Base-by-base conservation (phyloP, 2,329 filamentous ascomycete genomes). In the Colletotrichum limetticola region DNA sequence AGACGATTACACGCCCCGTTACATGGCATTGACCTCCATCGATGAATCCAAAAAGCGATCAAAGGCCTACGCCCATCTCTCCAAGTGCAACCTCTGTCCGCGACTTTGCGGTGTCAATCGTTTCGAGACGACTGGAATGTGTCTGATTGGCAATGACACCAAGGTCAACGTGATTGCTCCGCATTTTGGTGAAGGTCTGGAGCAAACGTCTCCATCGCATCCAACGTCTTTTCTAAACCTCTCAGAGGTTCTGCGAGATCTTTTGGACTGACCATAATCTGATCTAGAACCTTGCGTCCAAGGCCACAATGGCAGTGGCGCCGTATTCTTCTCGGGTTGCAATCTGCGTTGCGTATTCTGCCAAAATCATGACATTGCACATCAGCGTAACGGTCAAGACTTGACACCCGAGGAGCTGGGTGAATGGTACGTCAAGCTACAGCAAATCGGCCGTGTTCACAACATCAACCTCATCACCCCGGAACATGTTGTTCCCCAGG, bases 381-480 rank as follows among this genome's bases (percentile, higher is more conserved):
- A 97, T 78, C 90, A 94, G 81, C 89, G 91, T n/a, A 94, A 94
- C 58, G 94, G 94, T 1, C 93, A 94, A 82, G 92, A 95, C 76
- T 84, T 97, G 35, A 93, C 91, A 0, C 93, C 94, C 0, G 93
- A 95, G 80, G 89, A 95, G 79, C 87, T 97, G 5, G 94, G 89
- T 5, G 91, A 93, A 66, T 97, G 94, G 94, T 95, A 93, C 82
- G 78, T 97, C 70, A 97, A 97, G 83, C 84, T 97, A 56, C 94
- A 97, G 80, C 87, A 94, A 32, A 88, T 94, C 2, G 94, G 94
- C n/a, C 84, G 87, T 9, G 93, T 94, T n/a, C 94, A 97, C 84
- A 97, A 97, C 80, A 95, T 97, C 86, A 97, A 97, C 80, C 89
- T 96, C 26, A 89, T 97, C 71, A 97, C 94, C 0, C 94, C 94